These are phyloP conservation scores for Cladorrhinum samala DNA, from an alignment of 495 filamentous ascomycete genomes.

Conservation along the genomic window DNA sequence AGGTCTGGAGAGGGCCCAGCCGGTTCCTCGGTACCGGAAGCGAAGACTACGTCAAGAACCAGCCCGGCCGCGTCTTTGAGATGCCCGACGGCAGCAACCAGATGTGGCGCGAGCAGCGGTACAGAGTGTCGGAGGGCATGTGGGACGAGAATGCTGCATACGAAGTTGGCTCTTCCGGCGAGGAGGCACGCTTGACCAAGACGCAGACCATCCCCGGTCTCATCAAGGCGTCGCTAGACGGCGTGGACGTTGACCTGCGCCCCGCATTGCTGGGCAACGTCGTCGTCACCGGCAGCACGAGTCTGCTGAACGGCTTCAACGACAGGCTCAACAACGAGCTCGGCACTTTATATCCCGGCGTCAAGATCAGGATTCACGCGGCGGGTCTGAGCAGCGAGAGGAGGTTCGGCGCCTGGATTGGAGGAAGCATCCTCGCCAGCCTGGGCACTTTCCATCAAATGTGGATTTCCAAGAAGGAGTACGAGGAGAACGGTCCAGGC, in stretches of 20 bases:
- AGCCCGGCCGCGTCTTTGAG: conserved; percentile 81
- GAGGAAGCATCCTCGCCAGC: conserved; percentile 91
- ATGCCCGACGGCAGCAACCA: conserved; percentile 92
- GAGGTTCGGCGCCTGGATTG: conserved; percentile 89
- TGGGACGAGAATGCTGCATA: conserved; percentile 74
- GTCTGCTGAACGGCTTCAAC: conserved; percentile 79
- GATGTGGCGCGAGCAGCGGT: conserved; percentile 82
- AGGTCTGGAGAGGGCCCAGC: conserved; percentile 83
- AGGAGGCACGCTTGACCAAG: conserved; percentile 42
- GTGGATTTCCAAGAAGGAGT: conserved; percentile 89
- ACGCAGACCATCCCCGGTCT: conserved; percentile 73
- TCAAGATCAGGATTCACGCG: conserved; percentile 76
- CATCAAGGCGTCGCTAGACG: conserved; percentile 66
- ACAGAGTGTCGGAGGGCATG: conserved; percentile 74
- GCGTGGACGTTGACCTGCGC: conserved; percentile 85
- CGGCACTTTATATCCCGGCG: conserved; percentile 66
- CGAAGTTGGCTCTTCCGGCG: conserved; percentile 18
- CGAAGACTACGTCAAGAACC: conserved; percentile 58
- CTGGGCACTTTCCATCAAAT: conserved; percentile 99
- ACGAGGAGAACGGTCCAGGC: conserved; percentile 64
- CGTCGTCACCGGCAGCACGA: conserved; percentile 86
- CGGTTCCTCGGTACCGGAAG: conserved; percentile 54
- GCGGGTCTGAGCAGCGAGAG: conserved; percentile 81
- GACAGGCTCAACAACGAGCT: conserved; percentile 84
- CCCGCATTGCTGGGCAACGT: conserved; percentile 76